phyloP scores from a whole-genome alignment of 306 rosid species.

The Citrullus mucosospermus region DNA sequence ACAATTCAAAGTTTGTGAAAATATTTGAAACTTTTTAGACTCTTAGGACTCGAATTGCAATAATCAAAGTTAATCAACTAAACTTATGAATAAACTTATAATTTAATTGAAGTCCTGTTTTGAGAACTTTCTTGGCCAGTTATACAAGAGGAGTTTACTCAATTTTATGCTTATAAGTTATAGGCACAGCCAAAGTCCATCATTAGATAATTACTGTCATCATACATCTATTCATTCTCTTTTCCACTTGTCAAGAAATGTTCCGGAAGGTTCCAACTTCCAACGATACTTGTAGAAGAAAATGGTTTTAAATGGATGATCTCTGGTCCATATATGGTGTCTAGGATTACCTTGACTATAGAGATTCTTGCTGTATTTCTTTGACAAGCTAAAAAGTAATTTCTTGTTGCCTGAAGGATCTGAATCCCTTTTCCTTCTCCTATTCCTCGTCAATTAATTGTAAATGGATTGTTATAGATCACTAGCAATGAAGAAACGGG shows the following conservation, averaged over 20 bases:
- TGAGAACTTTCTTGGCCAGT: background rate
- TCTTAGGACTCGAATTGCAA: background rate
- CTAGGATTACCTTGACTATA: background rate
- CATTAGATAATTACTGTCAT: background rate
- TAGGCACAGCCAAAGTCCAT: background rate
- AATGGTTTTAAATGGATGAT: background rate
- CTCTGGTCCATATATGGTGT: background rate
- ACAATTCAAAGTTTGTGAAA: background rate
- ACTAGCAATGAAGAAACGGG: constrained; percentile 42
- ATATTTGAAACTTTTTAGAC: background rate
- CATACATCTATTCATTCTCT: background rate
- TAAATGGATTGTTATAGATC: constrained; percentile 30
- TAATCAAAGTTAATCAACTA: background rate
- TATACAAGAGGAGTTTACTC: background rate
- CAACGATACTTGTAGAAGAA: background rate
- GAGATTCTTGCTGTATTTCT: background rate
- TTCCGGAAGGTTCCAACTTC: background rate
- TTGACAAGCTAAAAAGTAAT: background rate
- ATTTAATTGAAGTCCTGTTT: background rate
- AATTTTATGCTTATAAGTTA: background rate
- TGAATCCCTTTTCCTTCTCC: background rate
- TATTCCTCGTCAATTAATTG: background rate
- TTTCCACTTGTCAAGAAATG: background rate
- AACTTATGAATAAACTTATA: background rate
- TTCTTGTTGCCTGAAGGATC: background rate